Percentiles rank a stretch among this genome's conserved stretches.
phyloP scores from a whole-genome alignment of 805 yeast genomes.

The Barnettozyma pratensis region DNA sequence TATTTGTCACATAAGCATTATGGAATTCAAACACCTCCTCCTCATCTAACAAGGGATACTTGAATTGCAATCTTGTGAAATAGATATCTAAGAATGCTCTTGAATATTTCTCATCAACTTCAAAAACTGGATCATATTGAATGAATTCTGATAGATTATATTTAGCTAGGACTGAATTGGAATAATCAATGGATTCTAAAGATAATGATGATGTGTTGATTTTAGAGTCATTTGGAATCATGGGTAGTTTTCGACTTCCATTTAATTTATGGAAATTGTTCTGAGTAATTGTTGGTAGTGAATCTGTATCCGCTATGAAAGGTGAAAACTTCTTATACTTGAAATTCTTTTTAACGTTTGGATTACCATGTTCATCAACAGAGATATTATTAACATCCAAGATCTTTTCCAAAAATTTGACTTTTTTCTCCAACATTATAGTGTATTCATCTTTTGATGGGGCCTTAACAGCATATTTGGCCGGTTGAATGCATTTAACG shows the following conservation, averaged over 20 bases:
- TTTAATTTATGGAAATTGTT: constrained; percentile 8
- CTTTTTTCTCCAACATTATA: constrained; percentile 47
- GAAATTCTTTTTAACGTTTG: constrained; percentile 27
- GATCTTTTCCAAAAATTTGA: constrained; percentile 45
- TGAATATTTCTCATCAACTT: constrained; percentile 44
- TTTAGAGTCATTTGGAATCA: constrained; percentile 4
- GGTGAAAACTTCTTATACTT: constrained; percentile 36
- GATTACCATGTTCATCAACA: constrained; percentile 23
- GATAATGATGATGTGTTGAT: constrained; percentile 8
- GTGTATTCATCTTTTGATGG: constrained; percentile 55
- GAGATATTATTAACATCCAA: constrained; percentile 30
- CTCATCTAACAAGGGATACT: constrained; percentile 52
- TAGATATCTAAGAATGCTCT: constrained; percentile 50
- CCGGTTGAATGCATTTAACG: constrained; percentile 59
- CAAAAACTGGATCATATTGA: constrained; percentile 44
- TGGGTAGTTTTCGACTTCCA: constrained; percentile 4
- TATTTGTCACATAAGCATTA: constrained; percentile 38
- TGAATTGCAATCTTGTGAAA: constrained; percentile 50
- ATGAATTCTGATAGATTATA: constrained; percentile 44
- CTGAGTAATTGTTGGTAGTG: constrained; percentile 2
- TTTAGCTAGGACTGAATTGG: constrained; percentile 38
- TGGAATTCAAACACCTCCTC: constrained; percentile 46
- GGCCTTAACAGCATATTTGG: constrained; percentile 42
- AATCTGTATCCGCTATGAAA: constrained; percentile 19
- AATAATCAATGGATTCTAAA: constrained; percentile 34